Percentiles rank a stretch among this genome's conserved stretches.
Evolutionary conservation across 1,284 basidiomycete species (phyloP).

Genomic region (Trichosporon ovoides): DNA sequence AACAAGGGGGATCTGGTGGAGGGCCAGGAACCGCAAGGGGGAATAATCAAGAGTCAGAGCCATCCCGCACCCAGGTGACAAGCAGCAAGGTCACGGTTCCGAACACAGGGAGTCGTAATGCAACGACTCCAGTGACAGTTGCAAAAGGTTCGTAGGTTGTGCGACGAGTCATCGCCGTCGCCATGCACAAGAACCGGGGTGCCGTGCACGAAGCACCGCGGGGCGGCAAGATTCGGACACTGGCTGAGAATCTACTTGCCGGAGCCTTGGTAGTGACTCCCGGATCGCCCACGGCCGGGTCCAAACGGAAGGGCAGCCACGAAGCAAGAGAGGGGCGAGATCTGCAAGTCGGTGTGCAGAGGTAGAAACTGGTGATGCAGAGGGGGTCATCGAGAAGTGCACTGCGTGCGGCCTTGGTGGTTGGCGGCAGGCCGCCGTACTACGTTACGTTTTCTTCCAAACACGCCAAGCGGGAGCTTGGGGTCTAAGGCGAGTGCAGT

Average conservation of each 20-base stretch:
- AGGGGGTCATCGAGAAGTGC: background rate
- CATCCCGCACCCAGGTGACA: background rate
- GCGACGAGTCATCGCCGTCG: background rate
- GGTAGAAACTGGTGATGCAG: background rate
- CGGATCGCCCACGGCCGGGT: background rate
- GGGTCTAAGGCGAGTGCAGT: background rate
- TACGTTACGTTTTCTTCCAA: background rate
- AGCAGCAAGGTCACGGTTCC: background rate
- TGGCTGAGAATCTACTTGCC: background rate
- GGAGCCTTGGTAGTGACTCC: background rate
- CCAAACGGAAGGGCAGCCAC: background rate
- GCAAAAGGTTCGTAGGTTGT: background rate
- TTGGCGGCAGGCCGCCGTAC: background rate
- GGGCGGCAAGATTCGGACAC: slow-evolving; percentile 2
- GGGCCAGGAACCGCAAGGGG: background rate
- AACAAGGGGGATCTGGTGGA: background rate
- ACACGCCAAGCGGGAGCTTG: background rate
- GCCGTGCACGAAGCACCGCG: background rate
- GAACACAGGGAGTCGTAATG: background rate
- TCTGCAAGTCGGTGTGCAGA: background rate
- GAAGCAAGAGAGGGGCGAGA: background rate
- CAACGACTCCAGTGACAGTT: background rate
- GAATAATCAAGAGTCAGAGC: background rate
- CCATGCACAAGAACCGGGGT: background rate
- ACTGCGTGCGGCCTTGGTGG: too few species aligned